Percentiles rank a stretch among this genome's conserved stretches.
phyloP scores from a whole-genome alignment of 2,329 filamentous ascomycete genomes.

The Xylaria sp. region DNA sequence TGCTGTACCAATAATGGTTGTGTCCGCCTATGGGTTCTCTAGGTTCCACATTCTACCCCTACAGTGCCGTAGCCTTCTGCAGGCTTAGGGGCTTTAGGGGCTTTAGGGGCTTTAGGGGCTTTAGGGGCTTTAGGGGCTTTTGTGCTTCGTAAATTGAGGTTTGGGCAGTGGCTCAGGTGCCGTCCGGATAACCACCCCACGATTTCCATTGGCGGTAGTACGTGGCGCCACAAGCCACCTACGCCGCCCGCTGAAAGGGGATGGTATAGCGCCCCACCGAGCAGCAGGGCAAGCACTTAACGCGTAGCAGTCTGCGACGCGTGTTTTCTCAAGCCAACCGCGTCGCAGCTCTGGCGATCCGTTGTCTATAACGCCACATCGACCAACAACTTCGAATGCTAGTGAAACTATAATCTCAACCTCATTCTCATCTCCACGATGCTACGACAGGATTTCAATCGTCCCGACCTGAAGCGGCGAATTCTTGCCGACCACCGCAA shows the following conservation, averaged over 20 bases:
- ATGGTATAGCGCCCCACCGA: conserved; percentile 1
- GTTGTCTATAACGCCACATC: neutral
- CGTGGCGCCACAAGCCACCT: conserved; percentile 1
- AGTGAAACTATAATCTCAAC: neutral
- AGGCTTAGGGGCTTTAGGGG: neutral
- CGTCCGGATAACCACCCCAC: neutral
- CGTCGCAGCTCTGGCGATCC: conserved; percentile 24
- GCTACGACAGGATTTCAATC: conserved; percentile 55
- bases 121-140: neutral
- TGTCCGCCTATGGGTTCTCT: too few relatives aligned
- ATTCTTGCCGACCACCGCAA: conserved; percentile 82
- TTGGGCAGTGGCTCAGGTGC: neutral
- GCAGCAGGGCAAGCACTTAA: conserved; percentile 36
- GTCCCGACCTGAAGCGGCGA: conserved; percentile 77
- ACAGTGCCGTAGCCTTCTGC: neutral
- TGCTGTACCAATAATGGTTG: too few relatives aligned
- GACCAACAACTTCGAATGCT: neutral
- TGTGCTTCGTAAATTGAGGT: conserved; percentile 16
- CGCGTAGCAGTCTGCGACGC: conserved; percentile 40
- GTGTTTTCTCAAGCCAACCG: conserved; percentile 38
- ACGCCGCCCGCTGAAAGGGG: neutral
- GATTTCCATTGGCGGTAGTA: conserved; percentile 26
- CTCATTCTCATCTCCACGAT: conserved; percentile 39
- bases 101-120: neutral
- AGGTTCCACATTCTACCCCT: too few relatives aligned